These are phyloP conservation scores for Choricystis sp. DNA, from an alignment of 139 green algal species.

Conservation along the genomic window DNA sequence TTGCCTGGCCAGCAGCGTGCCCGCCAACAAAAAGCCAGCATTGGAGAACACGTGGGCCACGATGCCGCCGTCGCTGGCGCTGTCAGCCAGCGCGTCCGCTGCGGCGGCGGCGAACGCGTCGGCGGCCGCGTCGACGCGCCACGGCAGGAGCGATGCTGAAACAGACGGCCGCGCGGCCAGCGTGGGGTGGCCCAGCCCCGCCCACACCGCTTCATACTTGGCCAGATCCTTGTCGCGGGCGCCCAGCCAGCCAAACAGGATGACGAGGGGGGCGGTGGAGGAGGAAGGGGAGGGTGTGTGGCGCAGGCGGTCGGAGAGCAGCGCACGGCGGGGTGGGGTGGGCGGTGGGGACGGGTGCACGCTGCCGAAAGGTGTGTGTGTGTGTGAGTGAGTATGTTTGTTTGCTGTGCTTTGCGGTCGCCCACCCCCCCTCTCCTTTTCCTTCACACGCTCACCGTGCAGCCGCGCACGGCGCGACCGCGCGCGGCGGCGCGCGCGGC, in stretches of 20 bases:
- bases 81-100: neutral
- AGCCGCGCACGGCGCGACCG: too few species aligned
- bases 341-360: too few species aligned
- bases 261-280: constrained; percentile 2
- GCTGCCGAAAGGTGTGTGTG: too few species aligned
- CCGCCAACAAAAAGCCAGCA: constrained; percentile 11
- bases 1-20: constrained; percentile 4
- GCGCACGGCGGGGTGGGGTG: too few species aligned
- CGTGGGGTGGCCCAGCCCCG: neutral
- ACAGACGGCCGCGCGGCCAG: neutral
- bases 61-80: neutral
- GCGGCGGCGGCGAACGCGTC: too few species aligned
- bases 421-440: too few species aligned
- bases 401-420: too few species aligned
- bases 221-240: neutral
- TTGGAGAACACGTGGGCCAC: neutral
- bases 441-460: too few species aligned
- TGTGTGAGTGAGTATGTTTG: too few species aligned
- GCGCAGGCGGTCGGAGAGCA: neutral
- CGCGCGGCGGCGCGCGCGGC: too few species aligned
- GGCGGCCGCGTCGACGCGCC: neutral
- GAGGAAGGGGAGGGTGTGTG: neutral
- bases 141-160: neutral
- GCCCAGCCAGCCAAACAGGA: constrained; percentile 12
- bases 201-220: neutral